phyloP scores from a whole-genome alignment of 2,329 filamentous ascomycete genomes.

The Chaetomiaceae sp. region DNA sequence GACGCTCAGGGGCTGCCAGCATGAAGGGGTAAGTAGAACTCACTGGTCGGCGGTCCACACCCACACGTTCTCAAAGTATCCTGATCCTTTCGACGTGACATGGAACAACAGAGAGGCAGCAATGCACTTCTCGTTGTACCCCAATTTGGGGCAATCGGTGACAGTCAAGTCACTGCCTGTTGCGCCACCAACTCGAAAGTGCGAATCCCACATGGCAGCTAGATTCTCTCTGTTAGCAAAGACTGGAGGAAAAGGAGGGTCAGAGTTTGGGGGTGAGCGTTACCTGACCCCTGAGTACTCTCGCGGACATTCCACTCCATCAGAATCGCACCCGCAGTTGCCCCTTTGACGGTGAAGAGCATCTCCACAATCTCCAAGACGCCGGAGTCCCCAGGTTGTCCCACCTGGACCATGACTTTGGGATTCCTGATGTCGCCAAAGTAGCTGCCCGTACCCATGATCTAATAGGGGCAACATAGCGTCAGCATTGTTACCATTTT shows the following conservation, averaged over 20 bases:
- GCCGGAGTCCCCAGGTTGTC: constrained; percentile 55
- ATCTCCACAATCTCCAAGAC: constrained; percentile 65
- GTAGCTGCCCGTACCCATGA: constrained; percentile 49
- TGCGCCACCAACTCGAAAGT: constrained; percentile 67
- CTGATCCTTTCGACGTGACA: constrained; percentile 32
- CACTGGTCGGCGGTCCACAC: constrained; percentile 1
- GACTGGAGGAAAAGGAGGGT: background rate
- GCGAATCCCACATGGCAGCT: constrained; percentile 60
- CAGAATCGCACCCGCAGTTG: constrained; percentile 61
- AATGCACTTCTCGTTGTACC: constrained; percentile 31
- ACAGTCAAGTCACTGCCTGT: constrained; percentile 62
- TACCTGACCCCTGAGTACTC: constrained; percentile 31
- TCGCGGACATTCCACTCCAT: constrained; percentile 66
- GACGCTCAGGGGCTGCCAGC: too few species aligned
- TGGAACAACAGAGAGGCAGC: constrained; percentile 35
- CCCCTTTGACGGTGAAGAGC: constrained; percentile 61
- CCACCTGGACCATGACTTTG: constrained; percentile 57
- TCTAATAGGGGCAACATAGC: constrained; percentile 18
- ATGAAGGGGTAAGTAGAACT: too few species aligned
- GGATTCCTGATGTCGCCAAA: constrained; percentile 57
- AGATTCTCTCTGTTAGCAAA: background rate
- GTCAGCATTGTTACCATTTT: background rate
- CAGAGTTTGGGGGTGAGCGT: background rate
- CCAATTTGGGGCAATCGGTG: constrained; percentile 57
- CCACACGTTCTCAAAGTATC: constrained; percentile 45